These are phyloP conservation scores for Candida pseudocylindracea DNA, from an alignment of 1,139 yeast species.

Conservation along the genomic window DNA sequence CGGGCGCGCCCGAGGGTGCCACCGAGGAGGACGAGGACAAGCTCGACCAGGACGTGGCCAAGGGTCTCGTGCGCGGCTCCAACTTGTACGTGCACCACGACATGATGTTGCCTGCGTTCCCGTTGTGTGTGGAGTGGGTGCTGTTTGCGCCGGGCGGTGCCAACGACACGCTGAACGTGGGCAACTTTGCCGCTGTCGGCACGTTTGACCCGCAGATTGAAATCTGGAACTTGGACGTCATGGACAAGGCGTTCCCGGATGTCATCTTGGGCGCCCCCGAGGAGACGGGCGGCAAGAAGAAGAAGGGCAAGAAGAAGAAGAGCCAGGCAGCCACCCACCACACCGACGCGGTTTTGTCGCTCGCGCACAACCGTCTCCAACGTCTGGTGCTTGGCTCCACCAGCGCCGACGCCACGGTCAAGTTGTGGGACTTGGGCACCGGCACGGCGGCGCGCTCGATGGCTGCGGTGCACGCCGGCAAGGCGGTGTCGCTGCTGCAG, in stretches of 20 bases:
- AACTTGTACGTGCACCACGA: conserved; percentile 90
- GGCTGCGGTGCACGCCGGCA: conserved; percentile 31
- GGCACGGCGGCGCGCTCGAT: conserved; percentile 59
- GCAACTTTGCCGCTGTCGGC: conserved; percentile 90
- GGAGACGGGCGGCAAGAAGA: conserved; percentile 23
- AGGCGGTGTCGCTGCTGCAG: conserved; percentile 68
- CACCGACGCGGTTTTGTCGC: conserved; percentile 80
- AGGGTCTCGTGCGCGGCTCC: conserved; percentile 47
- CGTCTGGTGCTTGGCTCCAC: conserved; percentile 82
- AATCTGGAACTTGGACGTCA: conserved; percentile 83
- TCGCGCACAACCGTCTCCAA: conserved; percentile 63
- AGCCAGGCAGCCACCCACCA: conserved; percentile 58
- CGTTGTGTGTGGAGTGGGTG: conserved; percentile 90
- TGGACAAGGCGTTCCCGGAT: conserved; percentile 91
- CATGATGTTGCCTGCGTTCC: conserved; percentile 91
- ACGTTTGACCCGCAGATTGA: conserved; percentile 96
- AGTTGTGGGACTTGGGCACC: conserved; percentile 76
- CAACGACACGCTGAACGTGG: conserved; percentile 19
- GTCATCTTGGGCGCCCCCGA: conserved; percentile 69
- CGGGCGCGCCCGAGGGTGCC: conserved; percentile 49
- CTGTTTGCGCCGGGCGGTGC: conserved; percentile 38
- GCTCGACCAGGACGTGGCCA: conserved; percentile 41
- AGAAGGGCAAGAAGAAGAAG: conserved; percentile 24
- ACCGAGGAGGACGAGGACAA: conserved; percentile 39
- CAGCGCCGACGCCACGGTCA: conserved; percentile 87